These are phyloP conservation scores for Tephrocybe sp. DNA, from an alignment of 768 basidiomycete genomes.

Conservation along the genomic window DNA sequence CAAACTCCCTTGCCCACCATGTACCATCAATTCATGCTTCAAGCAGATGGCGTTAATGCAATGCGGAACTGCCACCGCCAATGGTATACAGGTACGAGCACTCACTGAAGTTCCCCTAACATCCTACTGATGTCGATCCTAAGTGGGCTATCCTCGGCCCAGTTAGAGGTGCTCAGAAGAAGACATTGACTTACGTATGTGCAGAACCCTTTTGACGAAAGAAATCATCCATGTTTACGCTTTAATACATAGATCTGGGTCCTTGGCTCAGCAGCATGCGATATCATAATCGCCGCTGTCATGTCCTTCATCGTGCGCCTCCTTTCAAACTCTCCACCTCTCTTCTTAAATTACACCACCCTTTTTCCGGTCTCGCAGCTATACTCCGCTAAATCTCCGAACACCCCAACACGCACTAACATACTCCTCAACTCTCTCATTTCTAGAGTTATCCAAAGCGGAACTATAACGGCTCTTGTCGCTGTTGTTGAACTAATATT, in stretches of 20 bases:
- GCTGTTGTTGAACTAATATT: neutral
- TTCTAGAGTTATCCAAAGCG: neutral
- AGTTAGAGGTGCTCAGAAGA: neutral
- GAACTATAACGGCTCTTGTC: neutral
- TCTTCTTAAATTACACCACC: neutral
- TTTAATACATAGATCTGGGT: neutral
- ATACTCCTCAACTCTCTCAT: neutral
- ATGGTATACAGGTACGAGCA: neutral
- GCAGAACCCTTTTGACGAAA: neutral
- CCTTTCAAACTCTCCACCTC: no score
- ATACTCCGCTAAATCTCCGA: neutral
- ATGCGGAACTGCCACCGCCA: neutral
- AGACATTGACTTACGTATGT: neutral
- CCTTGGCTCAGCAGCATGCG: neutral
- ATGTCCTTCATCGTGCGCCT: neutral
- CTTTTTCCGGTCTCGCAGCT: neutral
- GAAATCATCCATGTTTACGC: neutral
- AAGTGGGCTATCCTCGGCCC: neutral
- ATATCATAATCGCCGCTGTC: neutral
- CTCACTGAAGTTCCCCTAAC: neutral
- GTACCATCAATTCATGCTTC: no score
- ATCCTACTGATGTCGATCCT: neutral
- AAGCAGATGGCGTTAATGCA: neutral
- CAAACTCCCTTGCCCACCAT: no score
- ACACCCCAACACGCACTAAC: neutral